These are phyloP conservation scores for Cutaneotrichosporon cavernicola DNA, from an alignment of 1,284 basidiomycete species.

Conservation along the genomic window DNA sequence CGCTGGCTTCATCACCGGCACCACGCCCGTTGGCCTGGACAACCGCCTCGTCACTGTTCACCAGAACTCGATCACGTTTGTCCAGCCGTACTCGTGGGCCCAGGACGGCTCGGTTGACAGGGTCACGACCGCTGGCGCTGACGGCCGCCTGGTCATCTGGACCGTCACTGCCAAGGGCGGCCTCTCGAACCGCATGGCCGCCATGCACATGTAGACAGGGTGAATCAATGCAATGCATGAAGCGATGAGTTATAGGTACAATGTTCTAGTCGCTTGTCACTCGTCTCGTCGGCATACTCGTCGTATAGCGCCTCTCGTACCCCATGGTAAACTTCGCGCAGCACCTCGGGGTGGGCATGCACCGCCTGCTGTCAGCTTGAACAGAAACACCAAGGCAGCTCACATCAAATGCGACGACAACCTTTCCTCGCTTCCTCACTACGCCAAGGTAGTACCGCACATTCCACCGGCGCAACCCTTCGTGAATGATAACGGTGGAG, in stretches of 20 bases:
- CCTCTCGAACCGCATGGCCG: constrained; percentile 33
- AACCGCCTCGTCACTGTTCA: constrained; percentile 80
- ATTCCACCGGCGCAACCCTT: constrained; percentile 41
- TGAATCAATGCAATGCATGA: constrained; percentile 1
- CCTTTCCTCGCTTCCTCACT: constrained; percentile 26
- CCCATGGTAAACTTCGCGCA: constrained; percentile 42
- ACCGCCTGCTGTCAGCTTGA: constrained; percentile 27
- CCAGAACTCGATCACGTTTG: constrained; percentile 96
- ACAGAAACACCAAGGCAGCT: constrained; percentile 9
- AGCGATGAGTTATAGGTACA: not conserved
- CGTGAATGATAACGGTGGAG: constrained; percentile 41
- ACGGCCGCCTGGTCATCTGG: constrained; percentile 93
- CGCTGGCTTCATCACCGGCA: constrained; percentile 41
- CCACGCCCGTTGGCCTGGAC: constrained; percentile 50
- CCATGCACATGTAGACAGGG: constrained; percentile 8
- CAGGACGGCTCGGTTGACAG: constrained; percentile 64
- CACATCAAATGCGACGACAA: constrained; percentile 40
- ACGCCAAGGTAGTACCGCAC: constrained; percentile 43
- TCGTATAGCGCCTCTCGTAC: constrained; percentile 37
- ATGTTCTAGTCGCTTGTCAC: not conserved
- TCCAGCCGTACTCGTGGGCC: constrained; percentile 70
- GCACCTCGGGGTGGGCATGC: constrained; percentile 31
- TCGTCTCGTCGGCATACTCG: constrained; percentile 31
- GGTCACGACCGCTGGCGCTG: constrained; percentile 91
- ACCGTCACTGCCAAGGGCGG: constrained; percentile 55